Conservation (phyloP, 352 stramenopile genomes). For the Thalassiosira oceanica region DNA sequence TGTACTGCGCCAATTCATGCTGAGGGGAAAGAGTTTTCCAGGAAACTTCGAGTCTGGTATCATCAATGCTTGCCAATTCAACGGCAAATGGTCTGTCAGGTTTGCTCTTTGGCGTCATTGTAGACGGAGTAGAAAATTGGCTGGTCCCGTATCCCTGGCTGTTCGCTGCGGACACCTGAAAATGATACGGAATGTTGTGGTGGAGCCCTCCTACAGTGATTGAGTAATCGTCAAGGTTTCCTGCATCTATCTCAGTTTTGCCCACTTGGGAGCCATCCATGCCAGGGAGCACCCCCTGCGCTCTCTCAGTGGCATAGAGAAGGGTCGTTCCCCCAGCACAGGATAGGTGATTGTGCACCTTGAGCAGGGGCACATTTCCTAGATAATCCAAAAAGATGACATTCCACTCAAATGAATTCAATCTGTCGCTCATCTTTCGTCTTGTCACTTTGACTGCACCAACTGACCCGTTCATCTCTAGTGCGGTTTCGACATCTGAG, state of each 20-base stretch:
- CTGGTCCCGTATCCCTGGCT: conserved; percentile 26
- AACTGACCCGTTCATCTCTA: conserved; percentile 63
- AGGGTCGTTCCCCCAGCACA: conserved; percentile 39
- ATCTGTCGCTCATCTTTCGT: conserved; percentile 33
- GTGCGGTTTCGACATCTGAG: conserved; percentile 63
- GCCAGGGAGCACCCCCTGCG: conserved; percentile 72
- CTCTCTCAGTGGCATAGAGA: conserved; percentile 51
- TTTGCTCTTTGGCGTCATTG: conserved; percentile 21
- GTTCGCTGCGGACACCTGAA: conserved; percentile 47
- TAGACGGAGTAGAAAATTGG: conserved; percentile 34
- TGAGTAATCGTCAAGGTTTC: conserved; percentile 44
- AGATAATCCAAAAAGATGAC: conserved; percentile 68
- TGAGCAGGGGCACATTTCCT: conserved; percentile 55
- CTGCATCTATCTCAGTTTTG: conserved; percentile 64
- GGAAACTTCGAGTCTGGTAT: conserved; percentile 83
- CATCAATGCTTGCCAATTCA: conserved; percentile 90
- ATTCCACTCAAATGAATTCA: conserved; percentile 64
- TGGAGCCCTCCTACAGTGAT: conserved; percentile 21
- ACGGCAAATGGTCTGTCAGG: conserved; percentile 66
- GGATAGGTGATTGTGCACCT: conserved; percentile 48
- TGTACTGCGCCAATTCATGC: conserved; percentile 82
- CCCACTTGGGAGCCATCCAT: conserved; percentile 84
- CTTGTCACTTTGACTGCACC: conserved; percentile 49
- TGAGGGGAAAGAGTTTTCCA: conserved; percentile 81
- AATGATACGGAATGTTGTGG: conserved; percentile 37